Percentiles rank a stretch among this genome's conserved stretches.
phyloP scores from a whole-genome alignment of 768 basidiomycete species.

The button mushroom (Agaricus bisporus) region DNA sequence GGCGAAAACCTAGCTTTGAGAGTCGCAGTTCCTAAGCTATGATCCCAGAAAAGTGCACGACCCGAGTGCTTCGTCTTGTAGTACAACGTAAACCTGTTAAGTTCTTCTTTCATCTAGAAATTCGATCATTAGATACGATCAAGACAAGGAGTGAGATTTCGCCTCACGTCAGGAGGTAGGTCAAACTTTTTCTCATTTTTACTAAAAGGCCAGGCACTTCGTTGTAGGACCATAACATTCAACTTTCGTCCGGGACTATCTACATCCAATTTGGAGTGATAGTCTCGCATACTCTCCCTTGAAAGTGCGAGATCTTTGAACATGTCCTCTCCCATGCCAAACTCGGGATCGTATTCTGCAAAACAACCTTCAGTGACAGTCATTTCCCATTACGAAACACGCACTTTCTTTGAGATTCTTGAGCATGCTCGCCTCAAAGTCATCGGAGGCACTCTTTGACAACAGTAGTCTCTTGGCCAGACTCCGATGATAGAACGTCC shows the following conservation, averaged over 20 bases:
- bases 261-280: constrained; percentile 39
- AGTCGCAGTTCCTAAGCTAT: constrained; percentile 78
- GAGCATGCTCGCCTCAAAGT: constrained; percentile 80
- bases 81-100: constrained; percentile 57
- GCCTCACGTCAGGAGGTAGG: constrained; percentile 47
- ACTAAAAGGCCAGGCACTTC: constrained; percentile 83
- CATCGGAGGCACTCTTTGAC: constrained; percentile 80
- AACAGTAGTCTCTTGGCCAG: constrained; percentile 84
- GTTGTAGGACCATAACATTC: constrained; percentile 78
- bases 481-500: constrained; percentile 85
- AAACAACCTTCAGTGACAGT: not conserved
- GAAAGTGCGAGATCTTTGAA: constrained; percentile 86
- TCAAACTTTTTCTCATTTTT: constrained; percentile 42
- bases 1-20: constrained; percentile 63
- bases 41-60: constrained; percentile 79
- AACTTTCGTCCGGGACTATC: constrained; percentile 42
- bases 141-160: constrained; percentile 3
- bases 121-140: not conserved
- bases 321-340: constrained; percentile 92
- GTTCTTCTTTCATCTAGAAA: constrained; percentile 65
- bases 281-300: constrained; percentile 64
- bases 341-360: constrained; percentile 90
- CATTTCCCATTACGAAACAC: constrained; percentile 12
- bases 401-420: constrained; percentile 77
- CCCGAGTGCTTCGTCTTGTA: constrained; percentile 78